A percentile compares a stretch with the other conserved stretches of the same genome.
Evolutionary conservation across 1,139 yeast species (phyloP).

Genomic region (Nakaseomyces kungkrabaensis): DNA sequence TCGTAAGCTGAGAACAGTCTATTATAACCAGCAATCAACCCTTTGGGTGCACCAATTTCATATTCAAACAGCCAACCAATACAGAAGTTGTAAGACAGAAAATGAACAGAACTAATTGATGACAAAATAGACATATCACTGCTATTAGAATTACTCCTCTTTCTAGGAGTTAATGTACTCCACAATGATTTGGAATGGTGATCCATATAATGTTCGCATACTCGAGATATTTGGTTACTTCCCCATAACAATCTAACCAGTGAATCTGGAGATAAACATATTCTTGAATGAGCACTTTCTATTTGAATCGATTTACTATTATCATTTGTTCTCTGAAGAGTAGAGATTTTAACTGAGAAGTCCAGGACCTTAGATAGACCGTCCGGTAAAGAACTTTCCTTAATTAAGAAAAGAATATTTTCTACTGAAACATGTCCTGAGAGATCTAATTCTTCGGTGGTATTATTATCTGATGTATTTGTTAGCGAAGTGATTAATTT

Average conservation of each 20-base stretch:
- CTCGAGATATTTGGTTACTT: conserved; percentile 12
- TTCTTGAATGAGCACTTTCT: conserved; percentile 47
- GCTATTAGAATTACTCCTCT: background rate
- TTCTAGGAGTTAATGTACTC: conserved; percentile 6
- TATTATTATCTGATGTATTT: conserved; percentile 8
- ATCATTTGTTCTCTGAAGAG: conserved; percentile 25
- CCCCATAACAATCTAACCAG: conserved; percentile 36
- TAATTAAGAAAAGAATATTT: conserved; percentile 22
- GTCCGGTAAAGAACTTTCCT: conserved; percentile 22
- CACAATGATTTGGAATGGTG: conserved; percentile 12
- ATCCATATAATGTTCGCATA: conserved; percentile 13
- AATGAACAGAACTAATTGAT: conserved; percentile 38
- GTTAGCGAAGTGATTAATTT: conserved; percentile 14
- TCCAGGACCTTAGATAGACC: conserved; percentile 35
- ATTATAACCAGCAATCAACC: conserved; percentile 70
- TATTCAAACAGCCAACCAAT: conserved; percentile 63
- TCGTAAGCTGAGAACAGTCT: conserved; percentile 55
- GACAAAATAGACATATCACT: background rate
- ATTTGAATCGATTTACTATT: conserved; percentile 41
- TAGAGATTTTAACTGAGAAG: conserved; percentile 26
- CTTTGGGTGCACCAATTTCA: conserved; percentile 37
- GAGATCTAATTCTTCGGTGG: conserved; percentile 6
- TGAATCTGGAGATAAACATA: conserved; percentile 47
- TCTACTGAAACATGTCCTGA: conserved; percentile 21
- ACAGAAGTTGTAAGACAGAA: conserved; percentile 58